phyloP scores from a whole-genome alignment of 805 yeast species.

The Metahyphopichia silvanorum region DNA sequence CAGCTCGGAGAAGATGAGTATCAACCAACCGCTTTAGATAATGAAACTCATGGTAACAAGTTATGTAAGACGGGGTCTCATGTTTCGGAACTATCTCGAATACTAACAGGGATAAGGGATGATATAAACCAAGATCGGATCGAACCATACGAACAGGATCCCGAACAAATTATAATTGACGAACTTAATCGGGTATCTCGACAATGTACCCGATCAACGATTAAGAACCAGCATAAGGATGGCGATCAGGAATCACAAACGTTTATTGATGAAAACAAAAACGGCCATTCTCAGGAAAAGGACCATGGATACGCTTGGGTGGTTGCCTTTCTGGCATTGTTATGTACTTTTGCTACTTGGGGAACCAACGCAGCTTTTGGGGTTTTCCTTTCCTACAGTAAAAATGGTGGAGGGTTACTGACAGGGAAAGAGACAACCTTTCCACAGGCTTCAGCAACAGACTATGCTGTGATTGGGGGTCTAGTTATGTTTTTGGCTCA shows the following conservation, averaged over 20 bases:
- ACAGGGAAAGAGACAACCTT: slow-evolving; percentile 28
- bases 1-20: no score
- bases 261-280: no score
- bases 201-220: slow-evolving; percentile 6
- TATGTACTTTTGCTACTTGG: slow-evolving; percentile 48
- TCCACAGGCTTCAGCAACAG: slow-evolving; percentile 41
- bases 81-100: slow-evolving; percentile 1
- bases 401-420: no score
- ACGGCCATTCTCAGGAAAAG: no score
- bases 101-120: slow-evolving; percentile 15
- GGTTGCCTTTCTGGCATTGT: slow-evolving; percentile 47
- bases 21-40: no score
- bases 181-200: slow-evolving; percentile 14
- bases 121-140: slow-evolving; percentile 15
- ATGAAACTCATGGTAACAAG: no score
- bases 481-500: slow-evolving; percentile 53
- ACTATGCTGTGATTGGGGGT: slow-evolving; percentile 52
- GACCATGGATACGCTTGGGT: slow-evolving; percentile 54
- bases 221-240: no score
- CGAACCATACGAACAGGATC: slow-evolving; percentile 9
- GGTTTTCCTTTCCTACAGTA: slow-evolving; percentile 52
- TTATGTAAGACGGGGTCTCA: background rate
- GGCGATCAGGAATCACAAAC: no score
- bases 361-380: slow-evolving; percentile 61
- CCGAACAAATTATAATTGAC: slow-evolving; percentile 12